Base-by-base conservation (phyloP, 2,329 filamentous ascomycete genomes). In the Microdochium bolleyi region DNA sequence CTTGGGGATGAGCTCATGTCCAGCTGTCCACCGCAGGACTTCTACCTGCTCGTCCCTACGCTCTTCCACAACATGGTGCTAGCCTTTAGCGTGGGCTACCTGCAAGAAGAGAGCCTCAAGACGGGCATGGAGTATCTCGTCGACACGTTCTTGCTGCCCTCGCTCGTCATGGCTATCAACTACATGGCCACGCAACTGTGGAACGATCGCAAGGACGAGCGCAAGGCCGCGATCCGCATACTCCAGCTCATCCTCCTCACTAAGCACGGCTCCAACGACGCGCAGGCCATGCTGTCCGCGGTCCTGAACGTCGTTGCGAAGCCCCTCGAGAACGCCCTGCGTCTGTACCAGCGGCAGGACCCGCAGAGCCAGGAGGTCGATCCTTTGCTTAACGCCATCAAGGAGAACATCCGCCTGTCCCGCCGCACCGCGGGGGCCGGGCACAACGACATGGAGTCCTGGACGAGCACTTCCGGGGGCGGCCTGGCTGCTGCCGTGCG, bases 1-100 rank as follows among this genome's bases (percentile, higher is more conserved):
- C 79, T 94, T 2, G 84, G 84, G 8, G 89, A 94, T 61, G 89
- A 92, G 54, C 73, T 92, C 8, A 89, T 92, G 81, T 85, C 87
- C 9, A 87, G 87, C 1, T 94, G 89, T 60, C 84, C 85, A 1
- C 89, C 89, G 1, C 88, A 92, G 62, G 84, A 91, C 38, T 94
- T 94, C 64, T 92, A 92, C 61, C 71, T 88, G 19, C 75, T 94
- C 3, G 83, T 91, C 14, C 87, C 89, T 1, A 86, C 87, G 0
- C 71, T 94, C 0, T 91, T 92, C 63, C 79, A 86, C 58, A 86
- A 90, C 59, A 89, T 87, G 44, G 80, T 90, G 0, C 72, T 87
- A 34, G 89, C 87, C 1, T 84, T 83, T 58, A 80, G 80, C n/a
- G 76, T 77, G 1, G 83, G 83, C 5, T 75, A 81, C 41, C 68